Conservation (phyloP, 805 yeast genomes). For the Diddensiella transvaalensis region DNA sequence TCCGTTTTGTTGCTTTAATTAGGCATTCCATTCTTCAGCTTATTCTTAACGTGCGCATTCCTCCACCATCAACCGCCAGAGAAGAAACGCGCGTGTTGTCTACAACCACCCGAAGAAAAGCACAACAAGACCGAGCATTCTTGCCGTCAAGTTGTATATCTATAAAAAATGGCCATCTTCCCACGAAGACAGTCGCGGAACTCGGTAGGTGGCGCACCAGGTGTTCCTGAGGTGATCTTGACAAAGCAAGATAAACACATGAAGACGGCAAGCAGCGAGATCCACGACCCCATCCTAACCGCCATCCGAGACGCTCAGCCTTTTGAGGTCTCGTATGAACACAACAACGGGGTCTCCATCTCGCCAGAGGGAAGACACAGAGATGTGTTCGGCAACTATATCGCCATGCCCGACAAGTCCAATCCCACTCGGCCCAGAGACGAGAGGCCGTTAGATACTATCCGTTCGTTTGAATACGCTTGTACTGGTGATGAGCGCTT, state of each 20-base stretch:
- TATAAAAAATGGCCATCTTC: slow-evolving; percentile 2
- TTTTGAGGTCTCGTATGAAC: slow-evolving; percentile 58
- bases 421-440: slow-evolving; percentile 92
- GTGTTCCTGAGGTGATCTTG: neutral
- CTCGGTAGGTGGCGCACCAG: neutral
- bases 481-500: slow-evolving; percentile 83
- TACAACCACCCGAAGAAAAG: no score
- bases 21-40: no score
- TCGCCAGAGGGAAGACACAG: slow-evolving; percentile 55
- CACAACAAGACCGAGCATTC: no score
- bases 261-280: slow-evolving; percentile 32
- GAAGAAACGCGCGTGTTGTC: no score
- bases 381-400: slow-evolving; percentile 85
- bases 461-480: slow-evolving; percentile 87
- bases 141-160: no score
- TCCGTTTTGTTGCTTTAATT: no score
- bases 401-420: slow-evolving; percentile 75
- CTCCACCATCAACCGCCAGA: no score
- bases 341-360: slow-evolving; percentile 39
- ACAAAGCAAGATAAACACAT: slow-evolving; percentile 2
- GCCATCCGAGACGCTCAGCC: slow-evolving; percentile 98
- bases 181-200: neutral
- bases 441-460: slow-evolving; percentile 96
- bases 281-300: slow-evolving; percentile 84
- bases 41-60: no score